Evolutionary conservation across 2,329 filamentous ascomycete genomes (phyloP).

Genomic region (Clonostachys chloroleuca): DNA sequence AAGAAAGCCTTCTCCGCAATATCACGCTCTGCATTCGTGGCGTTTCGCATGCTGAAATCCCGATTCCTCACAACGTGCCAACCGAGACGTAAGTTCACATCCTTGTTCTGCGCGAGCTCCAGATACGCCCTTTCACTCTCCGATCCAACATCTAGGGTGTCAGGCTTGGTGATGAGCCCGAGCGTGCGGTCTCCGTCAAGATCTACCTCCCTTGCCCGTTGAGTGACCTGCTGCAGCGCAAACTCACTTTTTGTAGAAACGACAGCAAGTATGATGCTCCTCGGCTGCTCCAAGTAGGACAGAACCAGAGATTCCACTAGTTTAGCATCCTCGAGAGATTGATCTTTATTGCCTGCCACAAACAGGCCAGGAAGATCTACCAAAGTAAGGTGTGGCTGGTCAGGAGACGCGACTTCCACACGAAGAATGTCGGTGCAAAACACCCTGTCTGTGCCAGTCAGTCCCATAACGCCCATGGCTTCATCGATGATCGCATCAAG

Average conservation of each 20-base stretch:
- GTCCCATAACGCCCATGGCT: conserved; percentile 43
- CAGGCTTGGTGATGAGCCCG: conserved; percentile 55
- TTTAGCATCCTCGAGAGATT: conserved; percentile 35
- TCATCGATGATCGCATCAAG: conserved; percentile 28
- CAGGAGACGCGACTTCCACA: conserved; percentile 41
- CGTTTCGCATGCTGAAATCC: conserved; percentile 26
- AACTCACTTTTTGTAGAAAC: conserved; percentile 52
- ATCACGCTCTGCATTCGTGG: conserved; percentile 26
- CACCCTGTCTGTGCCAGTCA: conserved; percentile 22
- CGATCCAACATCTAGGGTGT: conserved; percentile 24
- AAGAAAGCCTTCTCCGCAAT: conserved; percentile 37
- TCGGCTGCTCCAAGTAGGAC: conserved; percentile 48
- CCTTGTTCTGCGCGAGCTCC: conserved; percentile 35
- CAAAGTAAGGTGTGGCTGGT: conserved; percentile 47
- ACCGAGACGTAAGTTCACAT: conserved; percentile 41
- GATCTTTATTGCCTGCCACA: conserved; percentile 37
- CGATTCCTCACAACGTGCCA: conserved; percentile 49
- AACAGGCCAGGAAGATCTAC: conserved; percentile 57
- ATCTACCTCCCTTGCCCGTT: conserved; percentile 26
- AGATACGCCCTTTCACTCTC: conserved; percentile 32
- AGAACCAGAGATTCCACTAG: conserved; percentile 42
- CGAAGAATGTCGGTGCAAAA: conserved; percentile 42
- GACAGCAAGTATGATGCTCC: conserved; percentile 57
- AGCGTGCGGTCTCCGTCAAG: conserved; percentile 35
- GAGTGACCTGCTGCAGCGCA: conserved; percentile 53